Base-by-base conservation (phyloP, 2,329 filamentous ascomycete species). In the Microsporum canis region DNA sequence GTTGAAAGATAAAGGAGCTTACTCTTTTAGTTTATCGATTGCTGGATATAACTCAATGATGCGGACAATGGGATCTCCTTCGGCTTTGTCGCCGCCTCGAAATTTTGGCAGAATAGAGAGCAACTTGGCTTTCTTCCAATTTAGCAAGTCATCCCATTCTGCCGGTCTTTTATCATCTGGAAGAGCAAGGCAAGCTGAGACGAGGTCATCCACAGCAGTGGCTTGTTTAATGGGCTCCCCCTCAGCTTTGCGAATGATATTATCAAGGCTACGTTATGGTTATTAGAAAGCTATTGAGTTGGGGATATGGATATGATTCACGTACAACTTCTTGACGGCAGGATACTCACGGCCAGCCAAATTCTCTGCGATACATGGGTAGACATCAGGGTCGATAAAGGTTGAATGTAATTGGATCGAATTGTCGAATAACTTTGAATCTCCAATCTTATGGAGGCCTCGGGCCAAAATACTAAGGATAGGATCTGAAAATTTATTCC, bases 1-100 rank as follows among this genome's bases (percentile, higher is more conserved):
- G 6, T 17, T 51, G 3, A 51, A 33, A 34, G 12, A 12, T 14
- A 53, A 5, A n/a, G 3, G 10, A 55, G 12, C 29, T 49, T 34
- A 49, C 57, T 23, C 8, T 31, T 49, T 29, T 38, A 59, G 39
- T 5, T 23, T 59, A 4, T 51, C 57, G 5, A 36, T 34, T 1
- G 47, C 43, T 23, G 57, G 57, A 14, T 49, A 59, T 27, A 59
- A 41, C 34, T 49, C 43, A 49, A 27, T 29, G 12, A 59, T 49
- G 31, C 47, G 57, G 33, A 49, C 43, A 12, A 59, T 43, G 27
- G 3, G 14, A 7, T 10, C 12, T 12, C 43, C 12, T 17, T 51
- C 43, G 10, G 10, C 39, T 36, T 36, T 49, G 12, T 10, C 27
- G 10, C 45, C 23, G 27, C 33, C 6, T 17, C 14, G 31, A 3